Base-by-base conservation (phyloP, 345 rosid species). In the Microthlaspi erraticum region DNA sequence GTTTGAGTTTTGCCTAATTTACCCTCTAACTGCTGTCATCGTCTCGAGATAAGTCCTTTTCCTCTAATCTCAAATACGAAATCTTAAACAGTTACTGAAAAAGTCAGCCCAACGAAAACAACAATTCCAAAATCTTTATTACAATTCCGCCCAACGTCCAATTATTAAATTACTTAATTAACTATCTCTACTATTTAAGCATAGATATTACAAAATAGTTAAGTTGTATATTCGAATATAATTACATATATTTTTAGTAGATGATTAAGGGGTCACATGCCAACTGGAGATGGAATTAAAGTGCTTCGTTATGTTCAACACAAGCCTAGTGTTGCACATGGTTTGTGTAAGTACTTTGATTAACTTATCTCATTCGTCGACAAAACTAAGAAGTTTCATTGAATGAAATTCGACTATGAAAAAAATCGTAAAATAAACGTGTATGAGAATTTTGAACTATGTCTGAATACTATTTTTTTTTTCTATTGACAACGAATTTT, bases 291-390 rank as follows among this genome's bases (percentile, higher is more conserved):
- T 50, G 31, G 60, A 73, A 49, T 58, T 58, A 74, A 74, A 74
- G 66, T 74, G 72, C 41, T 74, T 50, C 61, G 72, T 74, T 66
- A 50, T 39, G 72, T 66, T 66, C 72, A 66, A 59, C 67, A 58
- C 78, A 74, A 66, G 78, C 42, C 67, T 66, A 74, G 44, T 74
- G 61, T 59, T 50, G 78, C 78, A 74, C 78, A 66, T 74, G 77
- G 38, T 73, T 65, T 43, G 62, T 48, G 11, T 14, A 44, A 14
- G 14, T 12, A 33, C 31, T 55, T 17, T 53, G 41, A 39, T 31
- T 14, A 12, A 1, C 3, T 33, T 32, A 33, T 64, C 4, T 26
- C 29, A 26, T 26, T 26, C 4, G 29, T 26, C 4, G 29, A 26
- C 29, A 26, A 26, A 26, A 26, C 29, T 2, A 26, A 26, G 29